Base-by-base conservation (phyloP, 306 rosid species). In the Albizia julibrissin region DNA sequence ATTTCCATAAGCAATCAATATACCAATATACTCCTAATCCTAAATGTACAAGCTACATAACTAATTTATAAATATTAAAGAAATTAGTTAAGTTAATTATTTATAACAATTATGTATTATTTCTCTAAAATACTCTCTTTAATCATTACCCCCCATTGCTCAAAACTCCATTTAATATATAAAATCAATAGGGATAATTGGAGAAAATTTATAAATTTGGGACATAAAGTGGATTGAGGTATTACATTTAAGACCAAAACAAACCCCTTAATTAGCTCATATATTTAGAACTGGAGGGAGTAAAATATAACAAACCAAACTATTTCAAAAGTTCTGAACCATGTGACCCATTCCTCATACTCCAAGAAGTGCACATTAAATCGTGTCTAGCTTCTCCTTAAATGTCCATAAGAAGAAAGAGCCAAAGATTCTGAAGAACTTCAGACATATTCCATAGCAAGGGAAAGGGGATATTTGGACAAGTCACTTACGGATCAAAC, bases 401-500 rank as follows among this genome's bases (percentile, higher is more conserved):
- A 80, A 62, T 62, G 58, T 59, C 69, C 49, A 71, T 18, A 33
- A 67, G 76, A 83, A 84, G 86, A 21, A 85, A 76, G 75, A 79
- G 78, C 33, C 66, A 80, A 56, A 59, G 59, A 61, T 43, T 64
- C 43, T 75, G 26, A 27, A 80, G 50, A 82, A 68, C 12, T 64
- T 34, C 56, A 29, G n/a, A 42, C 56, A 75, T 21, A 74, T 16
- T 46, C 62, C 74, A 64, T 34, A 6, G 3, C 40, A 26, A 61
- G 74, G 24, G 52, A 77, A 56, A 79, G 22, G 29, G 49, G 58
- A 33, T 0, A 59, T 27, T 24, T 39, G 74, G 72, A 75, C 75
- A 14, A 49, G 80, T 58, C 72, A 88, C 98, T 89, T 87, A 94
- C 97, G 94, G 98, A 85, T 94, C 98, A 88, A 67, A 94, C 79